Evolutionary conservation across 768 basidiomycete species (phyloP).

Genomic region (Rhizopogon vesiculosus): DNA sequence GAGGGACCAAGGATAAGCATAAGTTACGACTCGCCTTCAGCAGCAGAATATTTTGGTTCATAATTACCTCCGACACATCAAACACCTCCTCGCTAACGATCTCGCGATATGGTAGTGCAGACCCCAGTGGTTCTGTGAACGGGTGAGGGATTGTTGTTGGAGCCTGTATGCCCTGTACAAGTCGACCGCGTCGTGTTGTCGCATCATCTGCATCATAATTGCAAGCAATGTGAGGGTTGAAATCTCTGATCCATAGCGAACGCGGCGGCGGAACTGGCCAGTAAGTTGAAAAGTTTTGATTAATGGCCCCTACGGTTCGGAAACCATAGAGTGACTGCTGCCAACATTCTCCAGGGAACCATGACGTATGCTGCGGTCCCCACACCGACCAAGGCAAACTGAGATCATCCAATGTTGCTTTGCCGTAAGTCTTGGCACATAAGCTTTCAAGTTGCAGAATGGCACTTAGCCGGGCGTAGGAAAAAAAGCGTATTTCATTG

Average conservation of each 20-base stretch:
- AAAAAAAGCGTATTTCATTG: conserved; percentile 28
- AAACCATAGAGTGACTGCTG: conserved; percentile 43
- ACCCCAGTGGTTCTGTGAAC: conserved; percentile 18
- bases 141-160: conserved; percentile 30
- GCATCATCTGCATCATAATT: conserved; percentile 2
- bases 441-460: conserved; percentile 23
- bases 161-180: conserved; percentile 8
- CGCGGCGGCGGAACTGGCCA: no score
- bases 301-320: conserved; percentile 28
- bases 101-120: no score
- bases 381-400: conserved; percentile 43
- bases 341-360: conserved; percentile 37
- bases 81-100: no score
- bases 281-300: no score
- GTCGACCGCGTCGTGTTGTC: conserved; percentile 20
- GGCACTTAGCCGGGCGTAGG: conserved; percentile 42
- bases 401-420: neutral
- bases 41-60: conserved; percentile 45
- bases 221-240: conserved; percentile 23
- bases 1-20: neutral
- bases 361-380: conserved; percentile 48
- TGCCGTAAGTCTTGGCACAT: neutral
- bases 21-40: conserved; percentile 32
- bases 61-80: no score
- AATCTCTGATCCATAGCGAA: conserved; percentile 32